phyloP scores from a whole-genome alignment of 2,329 filamentous ascomycete species.

The Penicillium rolfsii region DNA sequence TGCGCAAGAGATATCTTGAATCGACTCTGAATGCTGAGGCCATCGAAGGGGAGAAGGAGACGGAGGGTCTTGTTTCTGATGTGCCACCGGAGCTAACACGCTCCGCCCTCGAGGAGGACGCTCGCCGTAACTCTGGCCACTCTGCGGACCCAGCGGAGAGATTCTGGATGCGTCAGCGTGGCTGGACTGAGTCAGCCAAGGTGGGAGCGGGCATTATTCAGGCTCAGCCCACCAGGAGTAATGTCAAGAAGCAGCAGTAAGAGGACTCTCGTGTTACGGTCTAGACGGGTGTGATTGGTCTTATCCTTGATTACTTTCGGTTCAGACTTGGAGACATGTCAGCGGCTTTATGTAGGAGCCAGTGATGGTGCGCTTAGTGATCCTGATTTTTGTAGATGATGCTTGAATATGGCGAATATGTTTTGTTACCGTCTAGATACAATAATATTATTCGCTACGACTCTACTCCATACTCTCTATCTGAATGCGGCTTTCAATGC shows the following conservation, averaged over 20 bases:
- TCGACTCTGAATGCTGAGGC: constrained; percentile 30
- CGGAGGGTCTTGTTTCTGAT: constrained; percentile 13
- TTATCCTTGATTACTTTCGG: not conserved
- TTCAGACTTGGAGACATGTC: not conserved
- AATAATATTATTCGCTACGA: no score
- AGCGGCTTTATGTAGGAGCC: not conserved
- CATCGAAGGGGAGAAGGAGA: constrained; percentile 27
- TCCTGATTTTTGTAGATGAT: not conserved
- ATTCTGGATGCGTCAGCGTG: constrained; percentile 51
- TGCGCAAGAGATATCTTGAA: constrained; percentile 78
- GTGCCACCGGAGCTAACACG: constrained; percentile 38
- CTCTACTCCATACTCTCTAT: no score
- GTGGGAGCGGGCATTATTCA: constrained; percentile 48
- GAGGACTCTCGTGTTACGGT: not conserved
- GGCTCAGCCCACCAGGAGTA: constrained; percentile 29
- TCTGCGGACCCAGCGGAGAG: constrained; percentile 38
- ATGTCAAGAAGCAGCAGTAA: constrained; percentile 43
- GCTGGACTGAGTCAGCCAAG: constrained; percentile 48
- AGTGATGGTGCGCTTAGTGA: not conserved
- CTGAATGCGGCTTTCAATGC: not conserved
- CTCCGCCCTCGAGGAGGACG: constrained; percentile 49
- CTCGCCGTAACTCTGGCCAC: constrained; percentile 39
- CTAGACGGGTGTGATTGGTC: not conserved
- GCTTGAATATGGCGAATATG: not conserved
- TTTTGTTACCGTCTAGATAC: not conserved